phyloP scores from a whole-genome alignment of 1,284 basidiomycete species.

The Anthracocystis setariae region DNA sequence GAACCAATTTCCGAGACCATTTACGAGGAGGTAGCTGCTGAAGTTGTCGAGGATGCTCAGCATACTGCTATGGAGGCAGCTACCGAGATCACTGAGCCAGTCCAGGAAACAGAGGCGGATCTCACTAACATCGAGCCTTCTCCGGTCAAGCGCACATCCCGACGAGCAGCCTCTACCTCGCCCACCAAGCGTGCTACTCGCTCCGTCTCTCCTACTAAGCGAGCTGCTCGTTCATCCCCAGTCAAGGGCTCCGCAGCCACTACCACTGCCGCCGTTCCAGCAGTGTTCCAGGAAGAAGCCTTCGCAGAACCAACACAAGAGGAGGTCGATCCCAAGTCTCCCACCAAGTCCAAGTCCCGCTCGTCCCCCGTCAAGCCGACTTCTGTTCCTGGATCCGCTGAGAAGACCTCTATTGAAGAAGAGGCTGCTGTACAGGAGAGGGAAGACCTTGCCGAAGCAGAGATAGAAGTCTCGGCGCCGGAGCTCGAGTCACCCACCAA shows the following conservation, averaged over 20 bases:
- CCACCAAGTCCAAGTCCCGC: no score
- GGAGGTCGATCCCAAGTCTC: no score
- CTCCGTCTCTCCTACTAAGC: slow-evolving; percentile 34
- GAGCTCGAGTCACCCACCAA: slow-evolving; percentile 21
- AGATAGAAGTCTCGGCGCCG: neutral
- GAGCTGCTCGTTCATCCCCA: neutral
- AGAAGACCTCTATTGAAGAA: no score
- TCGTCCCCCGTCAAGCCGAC: no score
- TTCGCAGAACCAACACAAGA: neutral
- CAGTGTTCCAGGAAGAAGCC: neutral
- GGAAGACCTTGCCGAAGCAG: neutral
- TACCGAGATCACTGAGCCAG: neutral
- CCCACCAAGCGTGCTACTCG: slow-evolving; percentile 25
- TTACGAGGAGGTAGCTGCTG: neutral
- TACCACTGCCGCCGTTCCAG: neutral
- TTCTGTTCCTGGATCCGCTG: no score
- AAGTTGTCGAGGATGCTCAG: neutral
- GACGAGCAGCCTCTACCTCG: slow-evolving; percentile 23
- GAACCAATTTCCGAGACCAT: neutral
- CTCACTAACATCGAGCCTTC: slow-evolving; percentile 9
- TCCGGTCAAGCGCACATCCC: slow-evolving; percentile 21
- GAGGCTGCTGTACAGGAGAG: neutral
- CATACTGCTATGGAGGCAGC: neutral
- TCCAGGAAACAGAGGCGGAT: neutral
- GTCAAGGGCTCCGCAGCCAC: neutral